Percentiles rank a stretch among this genome's conserved stretches.
Evolutionary conservation across 2,329 filamentous ascomycete species (phyloP).

Genomic region (Colletotrichum incanum): DNA sequence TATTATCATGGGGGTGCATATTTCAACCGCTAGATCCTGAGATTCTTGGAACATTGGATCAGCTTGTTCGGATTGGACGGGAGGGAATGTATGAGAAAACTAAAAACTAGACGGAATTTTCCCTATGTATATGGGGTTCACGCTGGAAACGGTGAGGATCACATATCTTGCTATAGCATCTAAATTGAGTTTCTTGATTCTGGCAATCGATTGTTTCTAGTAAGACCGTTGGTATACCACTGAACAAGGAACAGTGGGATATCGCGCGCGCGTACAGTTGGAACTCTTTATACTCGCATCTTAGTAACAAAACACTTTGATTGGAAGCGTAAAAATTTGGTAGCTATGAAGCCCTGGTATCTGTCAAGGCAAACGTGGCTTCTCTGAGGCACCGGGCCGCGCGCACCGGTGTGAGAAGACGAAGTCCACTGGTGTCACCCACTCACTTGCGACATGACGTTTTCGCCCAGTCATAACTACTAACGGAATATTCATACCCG

Average conservation of each 20-base stretch:
- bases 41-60: neutral
- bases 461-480: neutral
- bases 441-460: neutral
- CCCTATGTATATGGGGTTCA: slow-evolving; percentile 24
- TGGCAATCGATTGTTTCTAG: neutral
- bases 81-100: neutral
- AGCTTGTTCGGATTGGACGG: neutral
- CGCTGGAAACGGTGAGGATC: slow-evolving; percentile 25
- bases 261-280: too few relatives aligned
- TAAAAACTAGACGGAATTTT: slow-evolving; percentile 19
- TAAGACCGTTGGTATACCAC: too few relatives aligned
- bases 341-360: neutral
- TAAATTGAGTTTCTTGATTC: slow-evolving; percentile 39
- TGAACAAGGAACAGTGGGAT: neutral
- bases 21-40: neutral
- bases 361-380: neutral
- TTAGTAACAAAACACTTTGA: neutral
- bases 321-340: neutral
- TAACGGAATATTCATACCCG: neutral
- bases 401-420: neutral
- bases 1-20: slow-evolving; percentile 8
- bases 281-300: too few relatives aligned
- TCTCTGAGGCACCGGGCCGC: neutral
- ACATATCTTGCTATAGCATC: slow-evolving; percentile 23
- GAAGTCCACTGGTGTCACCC: neutral